Base-by-base conservation (phyloP, 169 alveolate genomes). In the Plasmodium inui region DNA sequence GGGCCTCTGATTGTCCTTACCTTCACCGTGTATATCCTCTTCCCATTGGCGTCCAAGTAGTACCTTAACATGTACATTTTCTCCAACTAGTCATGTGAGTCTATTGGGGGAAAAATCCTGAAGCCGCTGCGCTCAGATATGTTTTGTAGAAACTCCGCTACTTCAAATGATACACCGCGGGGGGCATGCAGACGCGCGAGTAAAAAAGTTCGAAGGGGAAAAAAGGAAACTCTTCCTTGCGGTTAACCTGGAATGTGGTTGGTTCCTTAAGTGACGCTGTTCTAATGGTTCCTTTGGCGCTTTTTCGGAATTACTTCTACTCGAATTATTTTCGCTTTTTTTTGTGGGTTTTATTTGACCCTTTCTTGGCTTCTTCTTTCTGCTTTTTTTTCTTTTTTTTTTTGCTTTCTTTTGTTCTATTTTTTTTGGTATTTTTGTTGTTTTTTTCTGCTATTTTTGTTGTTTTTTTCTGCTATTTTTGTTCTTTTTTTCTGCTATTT, bases 21-120 rank as follows among this genome's bases (percentile, higher is more conserved):
- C 57, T 92, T 82, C 41, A 95, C 72, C 32, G 97, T 95, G 70
- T 95, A 95, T n/a, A 95, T 96, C 88, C 97, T 84, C 79, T 95
- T 95, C 9, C 96, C 96, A 41, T 95, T 95, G 44, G 90, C 95
- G 72, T 95, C 95, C 76, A 90, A 76, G 41, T 92, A 95, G 78
- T 73, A 95, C 19, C 97, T 82, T 55, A 95, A 55, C 80, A 90
- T 83, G 84, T 90, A 93, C 92, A 78, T 92, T 72, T 78, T 70
- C 32, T 53, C 28, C 26, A 1, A 17, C 0, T 12, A 74, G 26
- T 12, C 26, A 74, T 74, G 22, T 22, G 19, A 14, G 0, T 74
- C 26, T 14, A 32, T 32, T 74, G 19, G 55, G 22, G 3, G 10
- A 0, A 44, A 44, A 44, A 44, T 44, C 17, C 55, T 44, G n/a